Conservation (phyloP, 2,329 filamentous ascomycete genomes). For the Penicillium glabrum region DNA sequence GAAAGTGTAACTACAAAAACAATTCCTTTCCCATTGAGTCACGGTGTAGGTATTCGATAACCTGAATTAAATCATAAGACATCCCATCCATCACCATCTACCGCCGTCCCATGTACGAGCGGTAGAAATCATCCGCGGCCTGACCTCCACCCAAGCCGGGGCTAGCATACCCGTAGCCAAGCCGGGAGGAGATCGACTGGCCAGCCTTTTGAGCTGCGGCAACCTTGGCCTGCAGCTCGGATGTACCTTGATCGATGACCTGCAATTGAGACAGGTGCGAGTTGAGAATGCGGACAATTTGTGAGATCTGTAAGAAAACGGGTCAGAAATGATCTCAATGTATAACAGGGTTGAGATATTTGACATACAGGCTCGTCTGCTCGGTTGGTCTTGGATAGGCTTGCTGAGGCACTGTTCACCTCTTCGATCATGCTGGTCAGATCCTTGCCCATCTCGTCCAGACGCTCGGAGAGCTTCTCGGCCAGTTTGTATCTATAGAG, state of each 20-base stretch:
- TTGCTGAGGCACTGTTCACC: slow-evolving; percentile 90
- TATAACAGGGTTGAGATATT: slow-evolving; percentile 5
- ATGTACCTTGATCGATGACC: slow-evolving; percentile 85
- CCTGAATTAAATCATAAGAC: neutral
- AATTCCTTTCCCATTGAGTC: neutral
- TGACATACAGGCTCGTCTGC: slow-evolving; percentile 78
- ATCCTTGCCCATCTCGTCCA: slow-evolving; percentile 93
- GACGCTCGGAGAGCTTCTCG: slow-evolving; percentile 83
- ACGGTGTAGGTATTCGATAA: neutral
- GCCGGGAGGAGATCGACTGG: slow-evolving; percentile 51
- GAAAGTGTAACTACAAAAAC: neutral
- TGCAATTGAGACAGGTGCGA: slow-evolving; percentile 88
- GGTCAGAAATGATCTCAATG: slow-evolving; percentile 1
- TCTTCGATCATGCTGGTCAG: slow-evolving; percentile 96
- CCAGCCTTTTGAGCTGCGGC: slow-evolving; percentile 76
- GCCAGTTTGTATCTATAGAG: slow-evolving; percentile 73
- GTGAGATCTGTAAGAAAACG: slow-evolving; percentile 65
- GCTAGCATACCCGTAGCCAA: slow-evolving; percentile 37
- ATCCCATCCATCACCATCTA: slow-evolving; percentile 31
- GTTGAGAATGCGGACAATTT: slow-evolving; percentile 94
- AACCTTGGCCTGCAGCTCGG: slow-evolving; percentile 79
- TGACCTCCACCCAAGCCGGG: slow-evolving; percentile 51
- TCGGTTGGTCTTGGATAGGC: slow-evolving; percentile 84
- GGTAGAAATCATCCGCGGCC: slow-evolving; percentile 85
- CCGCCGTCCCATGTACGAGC: slow-evolving; percentile 78